Evolutionary conservation across 1,284 basidiomycete genomes (phyloP).

Genomic region (Sporisorium graminicola): DNA sequence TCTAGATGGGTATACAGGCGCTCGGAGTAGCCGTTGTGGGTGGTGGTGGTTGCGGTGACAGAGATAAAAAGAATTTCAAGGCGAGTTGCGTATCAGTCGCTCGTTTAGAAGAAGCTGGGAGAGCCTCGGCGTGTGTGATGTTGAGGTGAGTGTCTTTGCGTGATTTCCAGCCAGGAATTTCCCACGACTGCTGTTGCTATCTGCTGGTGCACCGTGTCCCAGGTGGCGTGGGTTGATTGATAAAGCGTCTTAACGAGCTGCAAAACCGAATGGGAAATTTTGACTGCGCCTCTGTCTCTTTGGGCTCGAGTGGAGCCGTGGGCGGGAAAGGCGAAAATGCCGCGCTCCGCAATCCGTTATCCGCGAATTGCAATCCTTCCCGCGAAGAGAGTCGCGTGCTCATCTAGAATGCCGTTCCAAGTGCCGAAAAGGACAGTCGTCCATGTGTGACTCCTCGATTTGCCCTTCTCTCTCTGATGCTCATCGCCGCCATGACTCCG

Average conservation of each 20-base stretch:
- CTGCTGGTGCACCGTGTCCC: not conserved
- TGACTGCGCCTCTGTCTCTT: not conserved
- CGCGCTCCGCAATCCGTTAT: not conserved
- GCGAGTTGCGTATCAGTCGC: not conserved
- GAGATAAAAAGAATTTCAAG: not conserved
- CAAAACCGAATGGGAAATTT: not conserved
- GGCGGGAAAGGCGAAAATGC: not conserved
- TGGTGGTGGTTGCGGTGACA: not conserved
- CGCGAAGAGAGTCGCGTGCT: not conserved
- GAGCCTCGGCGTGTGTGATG: no score
- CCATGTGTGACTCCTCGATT: not conserved
- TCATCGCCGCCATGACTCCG: not conserved
- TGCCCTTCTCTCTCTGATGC: not conserved
- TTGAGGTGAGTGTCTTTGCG: no score
- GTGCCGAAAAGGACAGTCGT: slow-evolving; percentile 2
- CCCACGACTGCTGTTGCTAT: not conserved
- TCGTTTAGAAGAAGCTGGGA: not conserved
- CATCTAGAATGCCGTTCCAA: slow-evolving; percentile 19
- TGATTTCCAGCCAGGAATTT: not conserved
- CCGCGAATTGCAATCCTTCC: no score
- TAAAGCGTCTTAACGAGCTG: not conserved
- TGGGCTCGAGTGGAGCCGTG: not conserved
- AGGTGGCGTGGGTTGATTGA: not conserved
- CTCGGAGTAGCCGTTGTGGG: not conserved
- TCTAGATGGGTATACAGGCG: not conserved